Conservation (phyloP, 768 basidiomycete genomes). For the Suillus sp. region DNA sequence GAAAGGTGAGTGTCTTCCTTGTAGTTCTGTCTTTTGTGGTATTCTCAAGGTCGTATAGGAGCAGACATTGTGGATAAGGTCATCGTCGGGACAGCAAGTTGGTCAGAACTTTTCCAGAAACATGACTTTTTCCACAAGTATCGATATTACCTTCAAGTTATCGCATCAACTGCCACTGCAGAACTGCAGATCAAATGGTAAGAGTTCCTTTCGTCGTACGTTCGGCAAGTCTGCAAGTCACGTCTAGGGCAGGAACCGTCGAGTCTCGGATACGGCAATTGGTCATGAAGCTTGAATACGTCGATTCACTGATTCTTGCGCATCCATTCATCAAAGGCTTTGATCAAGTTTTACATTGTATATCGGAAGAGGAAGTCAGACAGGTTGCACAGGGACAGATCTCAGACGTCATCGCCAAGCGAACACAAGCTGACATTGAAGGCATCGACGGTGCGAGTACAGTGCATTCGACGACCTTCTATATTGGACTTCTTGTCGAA, state of each 20-base stretch:
- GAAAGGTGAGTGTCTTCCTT: constrained; percentile 55
- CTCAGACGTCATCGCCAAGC: constrained; percentile 66
- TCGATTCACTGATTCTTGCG: constrained; percentile 87
- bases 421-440: constrained; percentile 79
- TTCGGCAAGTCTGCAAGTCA: constrained; percentile 18
- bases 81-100: constrained; percentile 76
- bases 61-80: constrained; percentile 94
- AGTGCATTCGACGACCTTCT: constrained; percentile 97
- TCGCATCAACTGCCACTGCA: constrained; percentile 81
- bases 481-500: constrained; percentile 91
- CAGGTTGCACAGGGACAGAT: constrained; percentile 88
- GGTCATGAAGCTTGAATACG: constrained; percentile 97
- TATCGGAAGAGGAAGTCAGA: constrained; percentile 84
- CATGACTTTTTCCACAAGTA: constrained; percentile 99
- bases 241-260: constrained; percentile 86
- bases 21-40: not conserved
- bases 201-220: constrained; percentile 25
- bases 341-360: constrained; percentile 82
- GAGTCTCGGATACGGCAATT: constrained; percentile 95
- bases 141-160: constrained; percentile 93
- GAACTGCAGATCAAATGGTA: constrained; percentile 96
- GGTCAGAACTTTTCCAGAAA: constrained; percentile 93
- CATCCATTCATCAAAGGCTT: constrained; percentile 97
- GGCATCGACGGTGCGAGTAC: constrained; percentile 72
- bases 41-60: constrained; percentile 48